Conservation (phyloP, 2,329 filamentous ascomycete species). For the Aspergillus tamarii region DNA sequence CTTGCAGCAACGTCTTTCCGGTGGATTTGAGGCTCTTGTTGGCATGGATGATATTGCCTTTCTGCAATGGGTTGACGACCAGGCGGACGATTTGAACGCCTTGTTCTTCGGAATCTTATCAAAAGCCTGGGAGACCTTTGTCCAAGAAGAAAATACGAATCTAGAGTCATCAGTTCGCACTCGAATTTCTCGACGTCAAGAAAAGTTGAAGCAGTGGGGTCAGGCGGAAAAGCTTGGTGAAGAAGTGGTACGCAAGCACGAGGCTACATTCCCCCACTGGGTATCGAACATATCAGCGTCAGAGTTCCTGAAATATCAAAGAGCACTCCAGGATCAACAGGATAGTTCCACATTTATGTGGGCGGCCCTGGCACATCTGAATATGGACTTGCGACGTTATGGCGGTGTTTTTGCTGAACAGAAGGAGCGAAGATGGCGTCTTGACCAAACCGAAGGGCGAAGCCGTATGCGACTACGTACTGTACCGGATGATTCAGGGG, state of each 20-base stretch:
- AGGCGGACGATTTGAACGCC: conserved; percentile 75
- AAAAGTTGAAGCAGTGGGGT: conserved; percentile 81
- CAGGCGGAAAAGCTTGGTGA: conserved; percentile 69
- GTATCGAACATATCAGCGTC: conserved; percentile 93
- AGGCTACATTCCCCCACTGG: conserved; percentile 86
- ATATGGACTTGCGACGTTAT: conserved; percentile 75
- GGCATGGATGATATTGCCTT: conserved; percentile 90
- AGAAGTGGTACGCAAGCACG: conserved; percentile 76
- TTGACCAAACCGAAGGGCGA: conserved; percentile 92
- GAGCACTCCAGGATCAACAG: conserved; percentile 87
- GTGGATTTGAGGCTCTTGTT: conserved; percentile 80
- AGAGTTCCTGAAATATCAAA: conserved; percentile 88
- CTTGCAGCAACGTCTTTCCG: conserved; percentile 71
- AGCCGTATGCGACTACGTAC: conserved; percentile 92
- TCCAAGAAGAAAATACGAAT: conserved; percentile 75
- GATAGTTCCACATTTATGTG: conserved; percentile 81
- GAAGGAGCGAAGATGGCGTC: conserved; percentile 75
- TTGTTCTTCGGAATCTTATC: conserved; percentile 83
- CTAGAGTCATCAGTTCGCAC: conserved; percentile 74
- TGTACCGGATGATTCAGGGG: conserved; percentile 72
- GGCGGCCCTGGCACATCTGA: conserved; percentile 75
- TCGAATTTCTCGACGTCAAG: conserved; percentile 74
- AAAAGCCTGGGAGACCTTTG: conserved; percentile 86
- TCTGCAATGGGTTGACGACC: conserved; percentile 82
- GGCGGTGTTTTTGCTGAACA: conserved; percentile 77